Evolutionary conservation across 2,329 filamentous ascomycete species (phyloP).

Genomic region (Leptographium galeiforme): DNA sequence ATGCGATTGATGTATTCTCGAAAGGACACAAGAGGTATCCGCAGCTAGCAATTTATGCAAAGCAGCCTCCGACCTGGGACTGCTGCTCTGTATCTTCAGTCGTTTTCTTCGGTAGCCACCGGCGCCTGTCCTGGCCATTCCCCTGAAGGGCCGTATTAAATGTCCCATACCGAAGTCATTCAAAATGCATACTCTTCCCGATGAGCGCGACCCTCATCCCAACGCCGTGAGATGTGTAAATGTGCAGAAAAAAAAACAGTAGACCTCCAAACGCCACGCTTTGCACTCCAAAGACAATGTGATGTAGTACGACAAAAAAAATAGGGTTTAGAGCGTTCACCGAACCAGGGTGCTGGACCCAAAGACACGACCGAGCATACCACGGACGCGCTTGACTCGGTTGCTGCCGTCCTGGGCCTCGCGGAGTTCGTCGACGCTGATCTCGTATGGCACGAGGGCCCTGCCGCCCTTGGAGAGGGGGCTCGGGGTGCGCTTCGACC

Average conservation of each 20-base stretch:
- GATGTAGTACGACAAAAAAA: background rate
- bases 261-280: conserved; percentile 2
- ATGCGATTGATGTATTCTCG: background rate
- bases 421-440: conserved; percentile 37
- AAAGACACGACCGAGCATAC: conserved; percentile 41
- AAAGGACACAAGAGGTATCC: background rate
- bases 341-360: conserved; percentile 25
- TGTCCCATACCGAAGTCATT: background rate
- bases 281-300: background rate
- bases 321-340: conserved; percentile 11
- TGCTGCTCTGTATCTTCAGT: background rate
- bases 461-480: conserved; percentile 5
- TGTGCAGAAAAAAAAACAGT: background rate
- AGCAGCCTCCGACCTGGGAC: background rate
- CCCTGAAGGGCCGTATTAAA: conserved; percentile 3
- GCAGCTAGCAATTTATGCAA: background rate
- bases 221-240: background rate
- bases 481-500: conserved; percentile 10
- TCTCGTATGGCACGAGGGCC: conserved; percentile 39
- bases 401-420: conserved; percentile 34
- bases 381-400: conserved; percentile 31
- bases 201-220: background rate
- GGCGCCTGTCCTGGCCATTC: background rate
- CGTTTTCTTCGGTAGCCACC: background rate
- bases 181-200: background rate